Evolutionary conservation across 352 stramenopile genomes (phyloP).

Genomic region (Pelagophyceae sp.): DNA sequence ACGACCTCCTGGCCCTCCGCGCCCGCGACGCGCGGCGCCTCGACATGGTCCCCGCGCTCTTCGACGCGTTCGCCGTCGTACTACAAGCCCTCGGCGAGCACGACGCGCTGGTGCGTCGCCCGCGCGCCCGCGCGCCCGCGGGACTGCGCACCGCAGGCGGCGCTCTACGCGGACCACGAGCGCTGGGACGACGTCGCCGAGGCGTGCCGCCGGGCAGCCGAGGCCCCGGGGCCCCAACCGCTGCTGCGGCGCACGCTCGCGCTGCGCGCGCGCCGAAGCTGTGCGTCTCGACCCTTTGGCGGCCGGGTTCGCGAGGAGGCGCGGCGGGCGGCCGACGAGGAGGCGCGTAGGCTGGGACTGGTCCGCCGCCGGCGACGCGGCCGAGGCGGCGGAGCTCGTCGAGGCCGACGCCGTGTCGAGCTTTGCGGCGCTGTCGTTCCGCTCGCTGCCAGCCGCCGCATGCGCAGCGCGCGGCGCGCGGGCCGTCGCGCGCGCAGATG

Average conservation of each 20-base stretch:
- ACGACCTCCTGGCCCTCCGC: background rate
- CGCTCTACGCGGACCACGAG: constrained; percentile 13
- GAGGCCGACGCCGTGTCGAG: background rate
- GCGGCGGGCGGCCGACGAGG: background rate
- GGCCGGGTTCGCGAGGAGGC: too few species aligned
- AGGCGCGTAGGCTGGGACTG: background rate
- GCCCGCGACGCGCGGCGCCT: background rate
- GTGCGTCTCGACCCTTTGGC: too few species aligned
- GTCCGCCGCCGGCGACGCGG: background rate
- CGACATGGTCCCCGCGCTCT: background rate
- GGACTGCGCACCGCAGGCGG: background rate
- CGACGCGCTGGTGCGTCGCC: background rate
- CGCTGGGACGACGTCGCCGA: background rate
- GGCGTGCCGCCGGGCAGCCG: background rate
- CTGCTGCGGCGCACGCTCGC: background rate
- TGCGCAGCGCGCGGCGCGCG: background rate
- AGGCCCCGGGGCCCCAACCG: background rate
- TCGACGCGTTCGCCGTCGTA: background rate
- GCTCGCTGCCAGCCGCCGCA: background rate
- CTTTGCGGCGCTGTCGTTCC: background rate
- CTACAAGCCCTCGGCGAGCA: background rate
- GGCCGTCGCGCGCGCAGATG: background rate
- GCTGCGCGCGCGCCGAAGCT: constrained; percentile 6
- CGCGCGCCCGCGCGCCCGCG: background rate
- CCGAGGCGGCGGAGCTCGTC: background rate